Conservation (phyloP, 176 grass and related monocot genomes). For the Bonia amplexicaulis region DNA sequence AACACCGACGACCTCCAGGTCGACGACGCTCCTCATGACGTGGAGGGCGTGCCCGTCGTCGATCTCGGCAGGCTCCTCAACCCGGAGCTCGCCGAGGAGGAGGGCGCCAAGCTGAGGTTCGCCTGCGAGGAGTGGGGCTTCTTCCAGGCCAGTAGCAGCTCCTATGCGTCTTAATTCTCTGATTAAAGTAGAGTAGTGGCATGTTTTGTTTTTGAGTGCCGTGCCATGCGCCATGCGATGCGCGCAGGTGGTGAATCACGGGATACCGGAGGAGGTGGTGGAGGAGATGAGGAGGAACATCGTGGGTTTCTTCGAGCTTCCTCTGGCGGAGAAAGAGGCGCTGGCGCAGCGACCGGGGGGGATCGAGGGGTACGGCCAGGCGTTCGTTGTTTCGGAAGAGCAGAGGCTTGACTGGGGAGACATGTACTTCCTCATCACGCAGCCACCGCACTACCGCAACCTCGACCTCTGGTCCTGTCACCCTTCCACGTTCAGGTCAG, state of each 20-base stretch:
- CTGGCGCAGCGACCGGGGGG: constrained; percentile 20
- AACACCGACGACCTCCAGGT: no score
- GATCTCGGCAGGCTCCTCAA: no score
- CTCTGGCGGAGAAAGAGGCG: constrained; percentile 18
- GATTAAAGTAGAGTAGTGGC: no score
- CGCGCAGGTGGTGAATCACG: constrained; percentile 41
- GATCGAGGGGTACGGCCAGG: constrained; percentile 55
- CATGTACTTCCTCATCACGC: constrained; percentile 37
- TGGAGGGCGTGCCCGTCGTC: no score
- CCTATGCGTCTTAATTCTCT: no score
- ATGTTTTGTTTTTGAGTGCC: no score
- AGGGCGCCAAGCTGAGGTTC: not conserved
- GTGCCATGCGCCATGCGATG: no score
- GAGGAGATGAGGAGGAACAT: constrained; percentile 13
- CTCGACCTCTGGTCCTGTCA: constrained; percentile 31
- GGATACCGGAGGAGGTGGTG: constrained; percentile 12
- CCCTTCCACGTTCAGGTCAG: constrained; percentile 39
- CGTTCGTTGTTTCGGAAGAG: constrained; percentile 42
- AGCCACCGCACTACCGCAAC: constrained; percentile 29
- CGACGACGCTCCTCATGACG: no score
- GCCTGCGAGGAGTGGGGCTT: constrained; percentile 25
- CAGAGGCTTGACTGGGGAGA: constrained; percentile 63
- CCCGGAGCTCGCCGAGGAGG: no score
- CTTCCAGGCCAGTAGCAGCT: not conserved
- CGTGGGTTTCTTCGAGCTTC: constrained; percentile 36